Evolutionary conservation across 106 monocot species (phyloP), one percentile per base, ranked within the genome.

Genomic region (Acorus gramineus): DNA sequence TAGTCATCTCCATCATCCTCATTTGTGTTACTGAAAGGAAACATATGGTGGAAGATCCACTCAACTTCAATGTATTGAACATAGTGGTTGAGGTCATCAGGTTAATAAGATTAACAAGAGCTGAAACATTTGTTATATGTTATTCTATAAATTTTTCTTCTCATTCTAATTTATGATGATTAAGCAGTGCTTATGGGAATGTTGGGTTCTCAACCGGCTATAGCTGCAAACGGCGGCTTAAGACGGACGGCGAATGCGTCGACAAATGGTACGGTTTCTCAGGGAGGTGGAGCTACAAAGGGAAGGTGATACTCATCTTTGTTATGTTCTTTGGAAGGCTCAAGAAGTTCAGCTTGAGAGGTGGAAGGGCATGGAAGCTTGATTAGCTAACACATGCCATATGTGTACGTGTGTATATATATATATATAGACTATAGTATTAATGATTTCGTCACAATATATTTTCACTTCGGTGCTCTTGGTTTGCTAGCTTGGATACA

Each of bases 291-390:
- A 85, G 71, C 55, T 57, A 47, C 43, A 46, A 74, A 42, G 77
- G 85, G 46, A 85, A 85, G 60, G 7, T 81, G 7, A 45, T 78
- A 14, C 42, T 80, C 8, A 70, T 51, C 7, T 0, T 85, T 3
- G 67, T 78, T 11, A 85, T 81, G 85, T 57, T 85, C 42, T 85
- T 68, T 52, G 85, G 77, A 55, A 77, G 74, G 71, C 66, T 85
- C 2, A 85, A 85, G 57, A 65, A 57, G 55, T 80, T 74, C 63
- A 69, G 56, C 60, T 42, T 60, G 65, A 46, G 50, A 13, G 55
- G 56, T 62, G 74, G 74, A 14, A 61, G 70, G 57, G 77, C 78
- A 8, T 77, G 77, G 81, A 82, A 76, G 58, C 42, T 82, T 28
- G 28, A 28, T 28, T 28, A 28, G 28, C 28, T 28, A 28, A 28